Evolutionary conservation across 352 stramenopile species (phyloP), one percentile per base, ranked within the genome.

Genomic region (Phytophthora pseudosyringae): DNA sequence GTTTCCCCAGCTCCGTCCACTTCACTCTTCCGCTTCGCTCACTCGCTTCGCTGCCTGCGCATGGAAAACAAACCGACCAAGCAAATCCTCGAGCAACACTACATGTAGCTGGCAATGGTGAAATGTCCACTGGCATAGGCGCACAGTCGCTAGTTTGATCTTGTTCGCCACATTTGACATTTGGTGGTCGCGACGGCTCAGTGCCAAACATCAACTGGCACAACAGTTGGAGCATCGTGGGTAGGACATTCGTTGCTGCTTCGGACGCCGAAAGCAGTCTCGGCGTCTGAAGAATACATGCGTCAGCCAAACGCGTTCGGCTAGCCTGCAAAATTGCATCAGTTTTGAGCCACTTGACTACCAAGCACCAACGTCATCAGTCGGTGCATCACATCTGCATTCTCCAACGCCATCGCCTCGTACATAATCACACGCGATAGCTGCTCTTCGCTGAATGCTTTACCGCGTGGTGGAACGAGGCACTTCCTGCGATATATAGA

Each of bases 201-300:
- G 67, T 59, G n/a, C 77, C 86, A 60, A 89, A 93, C 80, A 94
- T 86, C 15, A 92, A 68, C 40, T 92, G 81, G 44, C 84, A 94
- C 13, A 94, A 66, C 25, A 93, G 45, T 55, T 93, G 83, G n/a
- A 94, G 50, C 59, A 92, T 83, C 38, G 81, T 62, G 0, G 86
- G 86, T 29, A 90, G 53, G 10, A 79, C 71, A 52, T 89, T 89
- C 12, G 82, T 64, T 11, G 81, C 82, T 6, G 71, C 56, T 53
- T 89, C 84, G 0, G 84, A 93, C 11, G 44, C 39, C 7, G 67
- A 73, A 35, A 94, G 47, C 11, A 93, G 48, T 10, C 64, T 67
- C 12, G 88, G 21, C 1, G 80, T 64, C 25, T 87, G 79, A 7
- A 94, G 51, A 38, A 91, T 81, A 46, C 84, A 90, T 9, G 67